Conservation (phyloP, 192 early-diverging fungal genomes). For the Thoreauomyces humboldtii region DNA sequence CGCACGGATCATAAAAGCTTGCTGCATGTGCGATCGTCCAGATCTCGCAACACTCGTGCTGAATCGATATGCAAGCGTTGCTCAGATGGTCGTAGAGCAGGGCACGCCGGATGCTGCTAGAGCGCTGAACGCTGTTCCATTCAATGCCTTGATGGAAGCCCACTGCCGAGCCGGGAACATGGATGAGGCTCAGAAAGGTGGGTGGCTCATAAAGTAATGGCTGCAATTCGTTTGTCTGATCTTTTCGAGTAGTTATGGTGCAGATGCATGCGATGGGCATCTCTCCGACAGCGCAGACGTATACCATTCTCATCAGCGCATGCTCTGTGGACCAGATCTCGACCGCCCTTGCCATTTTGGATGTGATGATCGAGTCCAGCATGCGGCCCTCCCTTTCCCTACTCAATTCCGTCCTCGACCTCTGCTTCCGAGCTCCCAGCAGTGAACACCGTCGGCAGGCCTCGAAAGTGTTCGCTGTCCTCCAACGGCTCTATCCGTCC, state of each 20-base stretch:
- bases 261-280: constrained; percentile 12
- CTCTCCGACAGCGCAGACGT: constrained; percentile 10
- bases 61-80: constrained; percentile 2
- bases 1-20: not conserved
- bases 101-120: too few species aligned
- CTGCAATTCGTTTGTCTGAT: too few species aligned
- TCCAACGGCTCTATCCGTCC: constrained; percentile 6
- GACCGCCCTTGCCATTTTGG: constrained; percentile 1
- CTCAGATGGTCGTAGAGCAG: not conserved
- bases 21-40: not conserved
- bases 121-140: constrained; percentile 3
- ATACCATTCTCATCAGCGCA: constrained; percentile 7
- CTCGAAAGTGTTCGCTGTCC: not conserved
- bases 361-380: constrained; percentile 4
- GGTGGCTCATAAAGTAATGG: not conserved
- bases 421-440: not conserved
- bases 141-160: constrained; percentile 15
- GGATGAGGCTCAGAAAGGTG: not conserved
- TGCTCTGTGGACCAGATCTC: constrained; percentile 1
- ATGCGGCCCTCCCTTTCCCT: constrained; percentile 7
- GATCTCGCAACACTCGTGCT: constrained; percentile 15
- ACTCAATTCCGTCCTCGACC: constrained; percentile 14
- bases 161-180: not conserved
- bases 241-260: constrained; percentile 1
- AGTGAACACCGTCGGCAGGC: not conserved